Evolutionary conservation across 2,329 filamentous ascomycete genomes (phyloP), one percentile per base, ranked within the genome.

Genomic region (Zymoseptoria passerinii): DNA sequence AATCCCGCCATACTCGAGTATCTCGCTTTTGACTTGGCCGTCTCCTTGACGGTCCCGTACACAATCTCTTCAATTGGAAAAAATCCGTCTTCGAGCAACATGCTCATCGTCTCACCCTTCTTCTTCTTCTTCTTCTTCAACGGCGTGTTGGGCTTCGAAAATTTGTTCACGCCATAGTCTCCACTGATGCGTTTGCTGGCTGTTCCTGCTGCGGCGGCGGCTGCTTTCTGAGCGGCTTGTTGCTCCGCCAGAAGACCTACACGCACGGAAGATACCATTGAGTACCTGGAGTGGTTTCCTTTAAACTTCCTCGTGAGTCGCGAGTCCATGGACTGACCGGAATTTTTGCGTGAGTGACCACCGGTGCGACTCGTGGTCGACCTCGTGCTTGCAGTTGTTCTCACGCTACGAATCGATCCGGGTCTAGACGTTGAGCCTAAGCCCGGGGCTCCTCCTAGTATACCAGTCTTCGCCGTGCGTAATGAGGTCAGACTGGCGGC

Each of bases 81-180:
- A 59, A 71, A 69, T 16, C 67, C 67, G n/a, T 62, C 59, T 28
- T 68, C 65, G 4, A 70, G 56, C 4, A 70, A 61, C 68, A 69
- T 69, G 51, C 67, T 69, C 66, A 70, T 67, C 3, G 67, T 69
- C 58, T 68, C 65, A 48, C 67, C 67, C 40, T 66, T 65, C 13
- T 52, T 60, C 23, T 55, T 58, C n/a, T 60, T 58, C 50, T 55
- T 65, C 48, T 57, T 58, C 50, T 55, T 65, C 48, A 57, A 44
- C 9, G 52, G 54, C 9, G 40, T 57, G 18, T 59, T 29, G 10
- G 18, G 48, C 35, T 56, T 50, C 16, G 56, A 44, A 44, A 6
- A 16, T 16, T 44, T 44, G 35, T 44, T 44, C 0, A 44, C 35
- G 35, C 35, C 35, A n/a, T 44, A 44, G 35, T 44, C 35, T 44